phyloP scores from a whole-genome alignment of 1,284 basidiomycete species.

The Stygiomarasmius scandens region DNA sequence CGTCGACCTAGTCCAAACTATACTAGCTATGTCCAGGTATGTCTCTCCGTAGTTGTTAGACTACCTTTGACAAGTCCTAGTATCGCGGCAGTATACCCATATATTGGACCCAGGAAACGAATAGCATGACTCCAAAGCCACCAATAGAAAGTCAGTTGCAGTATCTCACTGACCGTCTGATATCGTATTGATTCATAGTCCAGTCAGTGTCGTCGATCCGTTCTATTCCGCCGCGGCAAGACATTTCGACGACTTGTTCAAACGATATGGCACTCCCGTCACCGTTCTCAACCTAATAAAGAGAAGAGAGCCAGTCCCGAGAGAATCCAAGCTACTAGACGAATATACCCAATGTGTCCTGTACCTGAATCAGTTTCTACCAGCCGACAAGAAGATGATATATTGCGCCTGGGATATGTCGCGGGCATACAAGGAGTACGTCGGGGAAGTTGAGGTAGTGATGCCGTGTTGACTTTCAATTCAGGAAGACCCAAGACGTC shows the following conservation, averaged over 20 bases:
- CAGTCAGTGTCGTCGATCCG: conserved; percentile 94
- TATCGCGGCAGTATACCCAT: conserved; percentile 95
- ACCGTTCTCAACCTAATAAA: conserved; percentile 98
- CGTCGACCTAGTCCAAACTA: conserved; percentile 80
- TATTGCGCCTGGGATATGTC: conserved; percentile 98
- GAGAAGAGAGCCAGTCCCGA: conserved; percentile 74
- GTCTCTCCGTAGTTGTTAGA: conserved; percentile 13
- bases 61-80: conserved; percentile 38
- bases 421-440: conserved; percentile 84
- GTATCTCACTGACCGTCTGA: background rate
- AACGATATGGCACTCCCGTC: conserved; percentile 88
- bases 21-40: conserved; percentile 90
- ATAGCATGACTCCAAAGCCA: conserved; percentile 88
- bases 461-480: background rate
- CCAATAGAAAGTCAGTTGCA: conserved; percentile 86
- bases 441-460: conserved; percentile 5
- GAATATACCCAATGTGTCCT: conserved; percentile 93
- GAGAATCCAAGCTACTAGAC: conserved; percentile 91
- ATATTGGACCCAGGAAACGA: conserved; percentile 95
- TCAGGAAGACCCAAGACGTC: conserved; percentile 91
- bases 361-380: conserved; percentile 96
- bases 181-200: conserved; percentile 4
- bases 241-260: conserved; percentile 93
- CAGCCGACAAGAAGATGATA: conserved; percentile 82
- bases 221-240: conserved; percentile 92